A percentile compares a stretch with the other conserved stretches of the same genome.
Evolutionary conservation across 2,329 filamentous ascomycete genomes (phyloP).

Genomic region (Cordyceps farinosa): DNA sequence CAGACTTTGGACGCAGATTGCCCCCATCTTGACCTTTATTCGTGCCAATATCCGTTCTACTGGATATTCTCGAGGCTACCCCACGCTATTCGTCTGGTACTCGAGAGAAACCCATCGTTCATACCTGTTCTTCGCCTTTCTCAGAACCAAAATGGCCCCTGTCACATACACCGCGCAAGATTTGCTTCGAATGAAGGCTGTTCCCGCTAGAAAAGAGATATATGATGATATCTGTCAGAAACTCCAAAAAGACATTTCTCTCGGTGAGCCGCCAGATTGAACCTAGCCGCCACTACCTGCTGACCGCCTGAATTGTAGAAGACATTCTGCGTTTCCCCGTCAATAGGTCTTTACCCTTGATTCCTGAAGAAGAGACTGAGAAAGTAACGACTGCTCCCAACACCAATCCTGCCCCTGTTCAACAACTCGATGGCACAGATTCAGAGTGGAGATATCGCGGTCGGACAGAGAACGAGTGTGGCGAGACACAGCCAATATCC

Average conservation of each 20-base stretch:
- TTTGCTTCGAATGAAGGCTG: conserved; percentile 37
- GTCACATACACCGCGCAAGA: conserved; percentile 43
- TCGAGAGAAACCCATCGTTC: conserved; percentile 33
- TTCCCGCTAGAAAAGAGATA: conserved; percentile 27
- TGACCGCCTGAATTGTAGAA: conserved; percentile 22
- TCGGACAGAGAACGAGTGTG: conserved; percentile 42
- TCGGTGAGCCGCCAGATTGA: conserved; percentile 33
- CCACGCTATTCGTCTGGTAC: conserved; percentile 40
- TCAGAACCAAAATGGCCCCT: conserved; percentile 39
- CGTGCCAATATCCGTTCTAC: conserved; percentile 24
- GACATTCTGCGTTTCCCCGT: conserved; percentile 32
- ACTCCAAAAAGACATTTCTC: conserved; percentile 38
- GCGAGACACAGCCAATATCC: conserved; percentile 45
- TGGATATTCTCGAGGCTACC: conserved; percentile 27
- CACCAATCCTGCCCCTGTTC: conserved; percentile 23
- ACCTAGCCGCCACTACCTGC: not conserved
- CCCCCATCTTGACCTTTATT: conserved; percentile 35
- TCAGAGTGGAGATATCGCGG: conserved; percentile 45
- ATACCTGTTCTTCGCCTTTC: conserved; percentile 40
- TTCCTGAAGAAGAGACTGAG: conserved; percentile 29
- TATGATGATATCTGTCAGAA: conserved; percentile 29
- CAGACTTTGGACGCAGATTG: conserved; percentile 29
- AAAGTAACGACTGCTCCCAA: not conserved
- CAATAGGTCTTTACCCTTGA: conserved; percentile 28
- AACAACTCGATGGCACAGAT: conserved; percentile 39